phyloP scores from a whole-genome alignment of 495 filamentous ascomycete genomes.

The Trichoderma virens region DNA sequence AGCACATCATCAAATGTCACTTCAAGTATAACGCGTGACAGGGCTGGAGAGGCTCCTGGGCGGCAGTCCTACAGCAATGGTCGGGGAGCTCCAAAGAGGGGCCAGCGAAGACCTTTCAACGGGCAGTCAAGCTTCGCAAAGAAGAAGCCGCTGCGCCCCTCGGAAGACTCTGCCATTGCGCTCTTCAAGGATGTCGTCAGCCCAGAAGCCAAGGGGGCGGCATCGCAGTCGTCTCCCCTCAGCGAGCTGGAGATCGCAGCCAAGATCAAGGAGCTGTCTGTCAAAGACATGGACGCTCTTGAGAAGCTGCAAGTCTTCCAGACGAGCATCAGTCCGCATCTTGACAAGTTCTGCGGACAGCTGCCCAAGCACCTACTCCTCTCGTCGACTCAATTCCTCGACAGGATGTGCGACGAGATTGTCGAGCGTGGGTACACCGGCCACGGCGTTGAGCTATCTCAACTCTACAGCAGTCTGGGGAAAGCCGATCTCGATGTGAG shows the following conservation, averaged over 20 bases:
- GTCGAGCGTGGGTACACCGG: slow-evolving; percentile 17
- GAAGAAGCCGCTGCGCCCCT: background rate
- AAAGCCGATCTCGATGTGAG: background rate
- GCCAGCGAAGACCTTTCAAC: background rate
- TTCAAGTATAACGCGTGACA: background rate
- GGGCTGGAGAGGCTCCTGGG: background rate
- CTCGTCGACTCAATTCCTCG: slow-evolving; percentile 12
- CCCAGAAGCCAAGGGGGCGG: background rate
- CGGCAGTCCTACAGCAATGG: background rate
- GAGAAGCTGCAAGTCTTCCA: background rate
- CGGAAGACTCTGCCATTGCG: slow-evolving; percentile 3
- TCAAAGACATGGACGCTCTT: background rate
- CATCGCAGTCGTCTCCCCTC: background rate
- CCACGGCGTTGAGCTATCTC: background rate
- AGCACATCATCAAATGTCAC: background rate
- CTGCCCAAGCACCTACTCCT: background rate
- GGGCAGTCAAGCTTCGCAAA: background rate
- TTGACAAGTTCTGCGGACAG: background rate
- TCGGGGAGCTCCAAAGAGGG: background rate
- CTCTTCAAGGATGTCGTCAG: slow-evolving; percentile 11
- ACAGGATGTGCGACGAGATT: slow-evolving; percentile 25
- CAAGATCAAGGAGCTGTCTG: background rate
- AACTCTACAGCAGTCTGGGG: background rate
- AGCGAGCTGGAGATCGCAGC: slow-evolving; percentile 4
- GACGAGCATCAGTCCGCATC: background rate